Evolutionary conservation across 805 yeast genomes (phyloP), one percentile per base, ranked within the genome.

Genomic region (Candida wancherniae): DNA sequence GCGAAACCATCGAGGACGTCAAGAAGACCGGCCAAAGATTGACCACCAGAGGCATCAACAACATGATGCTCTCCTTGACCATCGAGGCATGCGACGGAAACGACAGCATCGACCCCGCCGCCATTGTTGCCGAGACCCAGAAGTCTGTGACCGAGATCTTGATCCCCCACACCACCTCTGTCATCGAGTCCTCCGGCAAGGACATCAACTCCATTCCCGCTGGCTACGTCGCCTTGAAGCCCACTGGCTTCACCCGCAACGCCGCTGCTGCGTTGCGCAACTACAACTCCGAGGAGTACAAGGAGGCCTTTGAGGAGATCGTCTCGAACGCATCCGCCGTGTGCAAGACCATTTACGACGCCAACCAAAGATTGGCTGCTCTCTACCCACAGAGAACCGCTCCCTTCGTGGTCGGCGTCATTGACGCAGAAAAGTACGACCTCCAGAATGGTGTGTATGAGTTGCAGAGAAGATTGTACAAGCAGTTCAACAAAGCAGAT

Each of bases 11-110:
- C 33, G 57, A 58, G 8, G 83, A 87, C 42, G 92, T 88, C 9
- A 65, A 75, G 32, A 55, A 65, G 33, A 82, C 95, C 4, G 95
- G 94, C 31, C 61, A 67, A 33, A 65, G 75, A 36, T 68, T 88
- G 44, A 67, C 75, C 33, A 56, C 70, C 30, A 70, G 94, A 39
- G 94, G 95, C 7, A 83, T 87, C 50, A 76, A 84, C 45, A 90
- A 88, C 65, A 85, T 88, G 94, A 86, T 88, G 95, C 65, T 88
- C n/a, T 81, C 94, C 1, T 75, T 86, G 55, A 85, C 96, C 10
- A 87, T 88, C 31, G 97, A 88, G 60, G 95, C 92, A 34, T 80
- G 96, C 32, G 84, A 84, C 42, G 95, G 95, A 22, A 73, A 72
- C 36, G 71, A 74, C 51, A 65, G 73, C 56, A 64, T 75, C 24